Percentiles rank a stretch among this genome's conserved stretches.
These are phyloP conservation scores for Lipomyces yarrowii DNA, from an alignment of 1,139 yeast species.

Conservation along the genomic window DNA sequence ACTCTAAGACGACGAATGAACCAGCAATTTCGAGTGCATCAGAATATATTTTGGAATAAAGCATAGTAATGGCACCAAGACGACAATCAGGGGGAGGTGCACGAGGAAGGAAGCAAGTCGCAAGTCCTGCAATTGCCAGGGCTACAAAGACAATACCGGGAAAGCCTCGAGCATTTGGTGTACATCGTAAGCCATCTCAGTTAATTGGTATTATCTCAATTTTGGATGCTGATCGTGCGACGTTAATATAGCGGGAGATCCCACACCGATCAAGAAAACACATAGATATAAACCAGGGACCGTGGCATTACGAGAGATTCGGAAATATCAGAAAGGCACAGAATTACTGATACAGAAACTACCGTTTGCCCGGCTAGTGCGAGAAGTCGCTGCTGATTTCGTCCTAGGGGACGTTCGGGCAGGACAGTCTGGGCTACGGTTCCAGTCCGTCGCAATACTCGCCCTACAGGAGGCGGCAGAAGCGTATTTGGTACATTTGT, in stretches of 20 bases:
- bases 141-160: conserved; percentile 25
- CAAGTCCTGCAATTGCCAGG: conserved; percentile 18
- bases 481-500: conserved; percentile 78
- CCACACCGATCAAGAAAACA: conserved; percentile 39
- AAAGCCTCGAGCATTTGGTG: conserved; percentile 6
- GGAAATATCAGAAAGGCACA: conserved; percentile 75
- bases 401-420: conserved; percentile 26
- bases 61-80: conserved; percentile 20
- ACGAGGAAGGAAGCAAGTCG: conserved; percentile 1
- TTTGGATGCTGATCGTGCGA: neutral
- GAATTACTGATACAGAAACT: conserved; percentile 76
- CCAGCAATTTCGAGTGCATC: neutral
- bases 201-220: neutral
- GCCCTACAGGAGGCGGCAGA: conserved; percentile 88
- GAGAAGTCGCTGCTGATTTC: conserved; percentile 77
- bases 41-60: neutral
- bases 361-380: conserved; percentile 86
- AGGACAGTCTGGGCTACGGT: conserved; percentile 60
- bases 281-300: conserved; percentile 73
- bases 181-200: conserved; percentile 7
- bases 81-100: conserved; percentile 3
- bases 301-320: conserved; percentile 73
- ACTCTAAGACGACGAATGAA: neutral
- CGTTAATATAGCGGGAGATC: conserved; percentile 29
- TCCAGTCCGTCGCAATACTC: conserved; percentile 87